These are phyloP conservation scores for Verticillium klebahnii DNA, from an alignment of 2,329 filamentous ascomycete species.

Conservation along the genomic window DNA sequence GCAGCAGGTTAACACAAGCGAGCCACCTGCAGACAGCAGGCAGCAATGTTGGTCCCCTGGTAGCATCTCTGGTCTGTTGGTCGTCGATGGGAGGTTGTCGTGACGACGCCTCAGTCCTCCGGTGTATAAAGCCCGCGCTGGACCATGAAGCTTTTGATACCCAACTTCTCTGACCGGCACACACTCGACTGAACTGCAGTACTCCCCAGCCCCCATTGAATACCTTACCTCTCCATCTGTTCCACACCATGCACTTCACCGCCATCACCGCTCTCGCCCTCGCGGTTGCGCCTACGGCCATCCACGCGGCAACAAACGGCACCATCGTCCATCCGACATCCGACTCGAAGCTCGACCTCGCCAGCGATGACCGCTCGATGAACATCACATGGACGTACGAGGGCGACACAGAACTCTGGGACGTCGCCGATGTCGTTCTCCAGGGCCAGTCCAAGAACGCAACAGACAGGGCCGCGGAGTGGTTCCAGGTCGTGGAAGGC, in stretches of 20 bases:
- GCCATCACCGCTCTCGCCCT: background rate
- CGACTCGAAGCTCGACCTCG: background rate
- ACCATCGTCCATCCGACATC: background rate
- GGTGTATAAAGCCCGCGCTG: too few species aligned
- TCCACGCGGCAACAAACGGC: background rate
- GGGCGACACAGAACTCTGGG: background rate
- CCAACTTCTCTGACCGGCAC: too few species aligned
- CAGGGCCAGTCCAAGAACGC: background rate
- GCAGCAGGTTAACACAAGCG: too few species aligned
- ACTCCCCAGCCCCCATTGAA: too few species aligned
- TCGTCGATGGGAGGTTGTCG: too few species aligned
- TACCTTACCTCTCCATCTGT: too few species aligned
- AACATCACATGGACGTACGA: background rate
- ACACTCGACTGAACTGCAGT: too few species aligned
- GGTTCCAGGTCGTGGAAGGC: background rate
- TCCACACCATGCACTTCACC: background rate
- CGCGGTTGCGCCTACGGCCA: background rate
- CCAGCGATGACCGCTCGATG: background rate
- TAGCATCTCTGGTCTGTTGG: too few species aligned
- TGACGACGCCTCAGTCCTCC: too few species aligned
- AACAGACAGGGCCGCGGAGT: background rate
- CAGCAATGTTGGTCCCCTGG: too few species aligned
- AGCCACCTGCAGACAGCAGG: too few species aligned
- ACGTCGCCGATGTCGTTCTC: background rate
- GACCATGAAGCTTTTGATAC: too few species aligned